Percentiles rank a stretch among this genome's conserved stretches.
These are phyloP conservation scores for Aureobasidium vineae DNA, from an alignment of 2,329 filamentous ascomycete species.

Conservation along the genomic window DNA sequence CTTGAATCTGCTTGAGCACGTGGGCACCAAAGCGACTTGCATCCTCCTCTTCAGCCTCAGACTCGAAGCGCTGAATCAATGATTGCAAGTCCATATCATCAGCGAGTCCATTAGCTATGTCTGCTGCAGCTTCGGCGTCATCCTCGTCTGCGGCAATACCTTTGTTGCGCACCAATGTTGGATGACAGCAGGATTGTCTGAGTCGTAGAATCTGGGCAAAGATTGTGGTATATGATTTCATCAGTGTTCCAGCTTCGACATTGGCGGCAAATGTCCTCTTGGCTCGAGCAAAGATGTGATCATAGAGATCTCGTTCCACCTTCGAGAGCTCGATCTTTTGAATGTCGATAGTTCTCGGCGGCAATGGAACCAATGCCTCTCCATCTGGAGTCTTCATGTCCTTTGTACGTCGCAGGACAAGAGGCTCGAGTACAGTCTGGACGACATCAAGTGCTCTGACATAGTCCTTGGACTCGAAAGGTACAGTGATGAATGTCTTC, in stretches of 20 bases:
- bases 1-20: slow-evolving; percentile 85
- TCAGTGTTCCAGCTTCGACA: slow-evolving; percentile 83
- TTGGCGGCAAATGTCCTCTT: slow-evolving; percentile 84
- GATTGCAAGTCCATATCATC: slow-evolving; percentile 96
- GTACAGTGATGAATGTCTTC: slow-evolving; percentile 97
- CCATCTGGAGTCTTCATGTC: slow-evolving; percentile 96
- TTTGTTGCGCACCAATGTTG: slow-evolving; percentile 81
- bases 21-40: slow-evolving; percentile 79
- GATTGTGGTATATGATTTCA: slow-evolving; percentile 96
- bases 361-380: slow-evolving; percentile 74
- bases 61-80: slow-evolving; percentile 78
- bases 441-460: slow-evolving; percentile 92
- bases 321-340: slow-evolving; percentile 83
- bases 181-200: slow-evolving; percentile 92
- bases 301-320: slow-evolving; percentile 85
- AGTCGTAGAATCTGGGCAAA: slow-evolving; percentile 94
- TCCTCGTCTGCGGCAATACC: slow-evolving; percentile 84
- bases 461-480: slow-evolving; percentile 94
- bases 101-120: slow-evolving; percentile 75
- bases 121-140: slow-evolving; percentile 72
- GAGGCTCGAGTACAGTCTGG: slow-evolving; percentile 89
- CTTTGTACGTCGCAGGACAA: slow-evolving; percentile 94
- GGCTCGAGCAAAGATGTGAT: slow-evolving; percentile 80
- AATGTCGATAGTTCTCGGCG: slow-evolving; percentile 77
- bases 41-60: slow-evolving; percentile 54